Base-by-base conservation (phyloP, 148 eudicot genomes). In the Persicaria maculosa region DNA sequence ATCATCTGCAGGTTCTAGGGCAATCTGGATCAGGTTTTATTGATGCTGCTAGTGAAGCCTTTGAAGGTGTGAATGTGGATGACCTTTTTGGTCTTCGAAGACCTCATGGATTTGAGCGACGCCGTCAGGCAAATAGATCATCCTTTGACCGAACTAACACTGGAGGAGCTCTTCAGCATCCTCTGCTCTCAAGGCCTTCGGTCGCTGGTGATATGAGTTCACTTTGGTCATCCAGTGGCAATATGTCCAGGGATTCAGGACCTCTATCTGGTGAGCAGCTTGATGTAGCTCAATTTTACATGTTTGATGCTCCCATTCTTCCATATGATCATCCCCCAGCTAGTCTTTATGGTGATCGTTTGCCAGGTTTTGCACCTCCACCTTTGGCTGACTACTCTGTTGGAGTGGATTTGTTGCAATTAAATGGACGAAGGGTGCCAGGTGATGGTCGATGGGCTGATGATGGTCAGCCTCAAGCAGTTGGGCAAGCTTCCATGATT, bases 391-490 rank as follows among this genome's bases (percentile, higher is more conserved):
- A 91, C 76, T 88, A 84, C 57, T 90, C 98, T 76, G 86, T 94
- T 61, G 98, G 98, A 80, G 85, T 90, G 82, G 96, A 90, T 74
- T 90, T 97, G 1, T 76, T 92, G 77, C 96, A 89, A 17, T 73
- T 81, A 53, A 79, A 86, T 14, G 91, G 91, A 54, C 88, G 97
- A 73, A 89, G 98, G 80, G 96, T 96, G 77, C 86, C 97, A 71
- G 97, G 93, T 82, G 96, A 89, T 81, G 99, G 99, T 74, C 85
- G 99, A 53, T 95, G 99, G 99, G 89, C 94, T 69, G 99, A 95
- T 84, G 99, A 95, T 81, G 99, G 99, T 73, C 97, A 84, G 80
- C 99, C 99, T 53, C 99, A 95, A 84, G 89, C 88, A 50, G 86
- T 92, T 76, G 92, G 90, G 79, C 90, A 90, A 80, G 89, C 99